Percentiles rank a stretch among this genome's conserved stretches.
Conservation (phyloP, 202 grass and related monocot species). For the Cymbopogon flexuosus region DNA sequence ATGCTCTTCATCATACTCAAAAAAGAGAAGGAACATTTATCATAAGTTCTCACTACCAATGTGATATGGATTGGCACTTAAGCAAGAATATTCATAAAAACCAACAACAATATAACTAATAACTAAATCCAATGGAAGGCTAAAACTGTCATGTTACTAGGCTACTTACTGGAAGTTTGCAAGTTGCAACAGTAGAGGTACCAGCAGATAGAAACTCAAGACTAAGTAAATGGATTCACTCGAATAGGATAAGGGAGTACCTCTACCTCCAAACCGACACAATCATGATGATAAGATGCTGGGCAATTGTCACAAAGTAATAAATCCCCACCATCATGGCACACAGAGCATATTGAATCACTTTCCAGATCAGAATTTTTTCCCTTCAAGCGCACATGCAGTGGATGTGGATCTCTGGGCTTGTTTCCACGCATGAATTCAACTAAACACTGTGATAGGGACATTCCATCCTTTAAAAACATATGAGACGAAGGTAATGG, state of each 20-base stretch:
- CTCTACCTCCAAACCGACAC: slow-evolving; percentile 70
- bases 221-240: background rate
- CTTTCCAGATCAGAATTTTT: slow-evolving; percentile 40
- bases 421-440: slow-evolving; percentile 47
- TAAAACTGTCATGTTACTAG: slow-evolving; percentile 16
- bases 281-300: slow-evolving; percentile 60
- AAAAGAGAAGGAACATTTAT: slow-evolving; percentile 12
- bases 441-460: slow-evolving; percentile 60
- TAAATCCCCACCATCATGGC: slow-evolving; percentile 56
- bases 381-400: slow-evolving; percentile 42
- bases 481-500: slow-evolving; percentile 44
- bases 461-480: slow-evolving; percentile 68
- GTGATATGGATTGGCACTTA: background rate
- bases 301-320: slow-evolving; percentile 65
- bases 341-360: slow-evolving; percentile 68
- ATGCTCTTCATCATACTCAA: background rate
- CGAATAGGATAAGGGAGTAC: slow-evolving; percentile 25
- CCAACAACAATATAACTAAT: background rate
- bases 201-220: background rate
- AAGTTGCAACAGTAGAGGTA: slow-evolving; percentile 9
- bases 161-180: slow-evolving; percentile 7
- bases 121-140: slow-evolving; percentile 5
- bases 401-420: slow-evolving; percentile 17
- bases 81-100: background rate
- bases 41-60: background rate